Percentiles rank a stretch among this genome's conserved stretches.
Conservation (phyloP, 1,139 yeast genomes). For the Suhomyces maxii region DNA sequence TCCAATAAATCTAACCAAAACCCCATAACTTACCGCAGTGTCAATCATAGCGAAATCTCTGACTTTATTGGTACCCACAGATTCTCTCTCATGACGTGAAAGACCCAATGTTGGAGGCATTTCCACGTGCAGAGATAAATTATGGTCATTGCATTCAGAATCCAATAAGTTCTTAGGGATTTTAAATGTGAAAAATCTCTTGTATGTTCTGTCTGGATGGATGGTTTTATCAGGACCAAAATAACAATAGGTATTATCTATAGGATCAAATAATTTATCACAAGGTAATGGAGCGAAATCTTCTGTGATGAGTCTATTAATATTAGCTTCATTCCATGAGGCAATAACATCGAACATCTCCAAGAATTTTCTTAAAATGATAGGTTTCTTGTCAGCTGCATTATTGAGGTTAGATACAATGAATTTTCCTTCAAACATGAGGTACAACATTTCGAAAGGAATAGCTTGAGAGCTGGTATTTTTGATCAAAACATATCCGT, state of each 20-base stretch:
- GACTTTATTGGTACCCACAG: slow-evolving; percentile 3
- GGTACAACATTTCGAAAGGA: slow-evolving; percentile 44
- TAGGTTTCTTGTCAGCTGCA: slow-evolving; percentile 15
- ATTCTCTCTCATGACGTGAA: background rate
- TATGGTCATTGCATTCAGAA: slow-evolving; percentile 22
- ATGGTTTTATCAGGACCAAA: slow-evolving; percentile 10
- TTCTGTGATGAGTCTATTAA: slow-evolving; percentile 36
- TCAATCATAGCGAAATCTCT: slow-evolving; percentile 20
- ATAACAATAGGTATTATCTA: slow-evolving; percentile 26
- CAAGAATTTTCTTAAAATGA: slow-evolving; percentile 27
- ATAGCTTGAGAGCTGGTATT: slow-evolving; percentile 29
- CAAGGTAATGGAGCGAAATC: slow-evolving; percentile 18
- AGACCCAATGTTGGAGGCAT: slow-evolving; percentile 24
- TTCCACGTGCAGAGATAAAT: slow-evolving; percentile 19
- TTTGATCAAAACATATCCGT: slow-evolving; percentile 36
- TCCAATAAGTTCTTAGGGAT: slow-evolving; percentile 24
- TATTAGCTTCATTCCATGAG: slow-evolving; percentile 34
- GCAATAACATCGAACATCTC: slow-evolving; percentile 49
- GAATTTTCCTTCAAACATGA: slow-evolving; percentile 41
- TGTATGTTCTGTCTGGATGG: slow-evolving; percentile 13
- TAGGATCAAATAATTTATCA: slow-evolving; percentile 22
- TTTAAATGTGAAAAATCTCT: slow-evolving; percentile 24
- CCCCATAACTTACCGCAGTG: slow-evolving; percentile 19
- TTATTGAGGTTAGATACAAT: slow-evolving; percentile 17
- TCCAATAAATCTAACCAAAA: slow-evolving; percentile 25